Conservation (phyloP, 306 rosid genomes). For the Hippophae tibetana region DNA sequence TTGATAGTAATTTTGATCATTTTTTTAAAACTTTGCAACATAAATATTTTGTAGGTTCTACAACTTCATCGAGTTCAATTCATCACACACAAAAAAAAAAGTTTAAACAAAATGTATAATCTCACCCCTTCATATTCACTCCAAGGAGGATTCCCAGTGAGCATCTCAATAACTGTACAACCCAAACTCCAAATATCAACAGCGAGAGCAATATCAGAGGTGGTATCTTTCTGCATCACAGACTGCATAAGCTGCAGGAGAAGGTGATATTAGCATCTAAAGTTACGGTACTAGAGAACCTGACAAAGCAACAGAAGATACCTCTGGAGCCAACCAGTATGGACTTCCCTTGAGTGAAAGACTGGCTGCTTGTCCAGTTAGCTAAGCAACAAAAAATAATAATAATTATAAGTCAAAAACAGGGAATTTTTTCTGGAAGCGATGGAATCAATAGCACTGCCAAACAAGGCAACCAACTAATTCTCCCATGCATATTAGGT, state of each 20-base stretch:
- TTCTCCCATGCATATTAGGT: too few relatives aligned
- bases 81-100: neutral
- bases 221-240: slow-evolving; percentile 70
- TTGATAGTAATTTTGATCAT: too few relatives aligned
- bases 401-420: slow-evolving; percentile 1
- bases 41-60: neutral
- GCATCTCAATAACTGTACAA: slow-evolving; percentile 90
- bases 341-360: slow-evolving; percentile 98
- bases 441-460: too few relatives aligned
- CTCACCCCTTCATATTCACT: slow-evolving; percentile 94
- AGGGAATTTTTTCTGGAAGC: too few relatives aligned
- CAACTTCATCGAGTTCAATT: neutral
- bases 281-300: neutral
- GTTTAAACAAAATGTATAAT: neutral
- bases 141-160: slow-evolving; percentile 97
- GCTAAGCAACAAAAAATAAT: slow-evolving; percentile 44
- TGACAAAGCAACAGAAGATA: slow-evolving; percentile 25
- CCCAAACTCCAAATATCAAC: slow-evolving; percentile 98
- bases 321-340: slow-evolving; percentile 99
- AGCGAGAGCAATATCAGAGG: slow-evolving; percentile 76
- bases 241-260: slow-evolving; percentile 65
- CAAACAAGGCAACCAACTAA: too few relatives aligned
- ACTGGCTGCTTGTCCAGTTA: slow-evolving; percentile 65
- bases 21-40: too few relatives aligned
- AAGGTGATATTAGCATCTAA: slow-evolving; percentile 18